Base-by-base conservation (phyloP, 805 yeast genomes). In the Zygotorulaspora sp. region DNA sequence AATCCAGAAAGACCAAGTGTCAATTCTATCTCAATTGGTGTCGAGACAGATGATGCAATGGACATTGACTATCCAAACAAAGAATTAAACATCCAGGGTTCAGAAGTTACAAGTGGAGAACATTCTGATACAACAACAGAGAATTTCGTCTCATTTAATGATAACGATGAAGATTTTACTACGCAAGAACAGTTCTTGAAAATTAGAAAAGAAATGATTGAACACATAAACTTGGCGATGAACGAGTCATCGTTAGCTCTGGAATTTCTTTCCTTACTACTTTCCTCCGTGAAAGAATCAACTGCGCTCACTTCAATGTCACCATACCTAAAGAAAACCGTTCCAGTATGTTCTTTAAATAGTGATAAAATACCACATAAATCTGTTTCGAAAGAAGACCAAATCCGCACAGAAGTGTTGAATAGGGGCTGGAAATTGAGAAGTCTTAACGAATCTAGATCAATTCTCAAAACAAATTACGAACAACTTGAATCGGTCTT, bases 241-340 rank as follows among this genome's bases (percentile, higher is more conserved):
- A 92, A 90, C 57, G 97, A 92, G 55, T 79, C 95, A 0, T 88
- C 96, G 0, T 62, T 92, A 25, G 80, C 95, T 1, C 66, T 89
- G 40, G 98, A 90, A 55, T 84, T 89, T 46, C 81, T 90, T 1
- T 86, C 96, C 1, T 68, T 90, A 43, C 65, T 92, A 41, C 72
- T 90, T 29, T 83, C 96, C 13, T 74, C 85, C 8, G 77, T 77
- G 8, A 73, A 92, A 45, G 96, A 96, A 1, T 85, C 86, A 13
- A 83, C 90, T 1, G 95, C 94, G 2, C 74, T 83, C 22, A 71
- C 88, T 2, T 86, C 97, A 1, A 85, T 90, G 78, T 87, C 96
- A 1, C 87, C 94, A 0, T 88, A 77, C 57, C 65, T 88, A 45
- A 75, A 78, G 49, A 81, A 83, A 50, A 76, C 74, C 38, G 83